Evolutionary conservation across 1,284 basidiomycete genomes (phyloP), one percentile per base, ranked within the genome.

Genomic region (Abortiporus biennis): DNA sequence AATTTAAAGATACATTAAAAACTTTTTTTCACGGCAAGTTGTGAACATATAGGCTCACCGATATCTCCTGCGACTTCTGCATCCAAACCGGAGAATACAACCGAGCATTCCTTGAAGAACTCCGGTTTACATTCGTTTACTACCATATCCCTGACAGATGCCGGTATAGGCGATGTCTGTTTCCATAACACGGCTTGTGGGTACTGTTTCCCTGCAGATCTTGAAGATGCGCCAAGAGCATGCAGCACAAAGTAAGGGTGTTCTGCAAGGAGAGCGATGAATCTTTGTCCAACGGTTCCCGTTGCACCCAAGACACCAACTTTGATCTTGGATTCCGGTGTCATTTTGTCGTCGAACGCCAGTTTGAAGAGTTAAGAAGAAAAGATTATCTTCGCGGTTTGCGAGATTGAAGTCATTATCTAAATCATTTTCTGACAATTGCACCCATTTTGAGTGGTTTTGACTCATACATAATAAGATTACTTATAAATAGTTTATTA

Each of bases 281-380:
- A 99, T 45, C 91, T 80, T 65, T 97, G 93, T 17, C 93, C 93
- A 44, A 97, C 93, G 38, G 91, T 95, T 37, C 94, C 96, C 0
- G 96, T 99, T 4, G 96, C 96, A 37, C 95, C 95, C 15, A 99
- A 78, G 46, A 99, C 74, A 51, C 92, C 95, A 51, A 99, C 93
- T 52, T 88, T 87, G 68, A 92, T 65, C 55, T 72, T n/a, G n/a
- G n/a, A n/a, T n/a, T n/a, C n/a, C n/a, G n/a, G n/a, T n/a, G n/a
- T n/a, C n/a, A n/a, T n/a, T n/a, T n/a, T n/a, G n/a, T n/a, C n/a
- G n/a, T n/a, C n/a, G n/a, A n/a, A n/a, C n/a, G n/a, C n/a, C n/a
- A n/a, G n/a, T n/a, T n/a, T n/a, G n/a, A n/a, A n/a, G n/a, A n/a
- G n/a, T n/a, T n/a, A n/a, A n/a, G n/a, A n/a, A n/a, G n/a, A n/a